phyloP scores from a whole-genome alignment of 208 protist genomes.

The Trypanosoma mega region DNA sequence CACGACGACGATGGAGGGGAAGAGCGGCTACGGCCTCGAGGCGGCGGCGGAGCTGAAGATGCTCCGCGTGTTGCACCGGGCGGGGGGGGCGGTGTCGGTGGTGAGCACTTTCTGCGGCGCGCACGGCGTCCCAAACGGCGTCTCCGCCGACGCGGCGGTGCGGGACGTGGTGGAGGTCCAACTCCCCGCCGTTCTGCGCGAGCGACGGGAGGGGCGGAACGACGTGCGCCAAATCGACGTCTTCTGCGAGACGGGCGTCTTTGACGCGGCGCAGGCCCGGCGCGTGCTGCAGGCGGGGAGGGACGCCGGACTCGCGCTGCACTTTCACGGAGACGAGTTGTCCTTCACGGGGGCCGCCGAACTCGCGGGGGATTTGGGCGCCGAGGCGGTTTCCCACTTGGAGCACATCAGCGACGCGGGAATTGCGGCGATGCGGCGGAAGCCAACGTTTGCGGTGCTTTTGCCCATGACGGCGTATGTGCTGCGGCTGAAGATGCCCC shows the following conservation, averaged over 20 bases:
- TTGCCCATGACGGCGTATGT: slow-evolving; percentile 86
- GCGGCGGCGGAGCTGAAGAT: slow-evolving; percentile 86
- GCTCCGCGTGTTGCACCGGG: slow-evolving; percentile 69
- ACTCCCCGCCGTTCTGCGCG: slow-evolving; percentile 47
- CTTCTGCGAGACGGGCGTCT: slow-evolving; percentile 77
- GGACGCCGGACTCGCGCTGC: slow-evolving; percentile 46
- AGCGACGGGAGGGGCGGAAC: slow-evolving; percentile 32
- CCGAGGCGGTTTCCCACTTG: slow-evolving; percentile 64
- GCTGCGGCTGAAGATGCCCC: slow-evolving; percentile 63
- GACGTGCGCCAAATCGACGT: slow-evolving; percentile 67
- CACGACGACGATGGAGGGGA: slow-evolving; percentile 78
- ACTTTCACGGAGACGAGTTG: slow-evolving; percentile 89
- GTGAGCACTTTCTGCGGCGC: slow-evolving; percentile 73
- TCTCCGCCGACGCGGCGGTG: slow-evolving; percentile 40
- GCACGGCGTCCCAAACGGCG: slow-evolving; percentile 68
- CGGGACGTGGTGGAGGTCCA: slow-evolving; percentile 58
- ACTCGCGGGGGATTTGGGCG: slow-evolving; percentile 60
- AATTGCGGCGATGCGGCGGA: slow-evolving; percentile 61
- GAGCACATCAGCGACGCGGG: slow-evolving; percentile 68
- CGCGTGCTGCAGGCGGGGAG: slow-evolving; percentile 68
- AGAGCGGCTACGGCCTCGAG: slow-evolving; percentile 87
- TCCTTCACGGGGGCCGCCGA: slow-evolving; percentile 52
- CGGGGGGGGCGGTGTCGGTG: slow-evolving; percentile 44
- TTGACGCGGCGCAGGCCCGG: slow-evolving; percentile 42
- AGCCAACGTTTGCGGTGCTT: slow-evolving; percentile 59